These are phyloP conservation scores for Mortierella sp. DNA, from an alignment of 371 early-diverging fungal genomes.

Conservation along the genomic window DNA sequence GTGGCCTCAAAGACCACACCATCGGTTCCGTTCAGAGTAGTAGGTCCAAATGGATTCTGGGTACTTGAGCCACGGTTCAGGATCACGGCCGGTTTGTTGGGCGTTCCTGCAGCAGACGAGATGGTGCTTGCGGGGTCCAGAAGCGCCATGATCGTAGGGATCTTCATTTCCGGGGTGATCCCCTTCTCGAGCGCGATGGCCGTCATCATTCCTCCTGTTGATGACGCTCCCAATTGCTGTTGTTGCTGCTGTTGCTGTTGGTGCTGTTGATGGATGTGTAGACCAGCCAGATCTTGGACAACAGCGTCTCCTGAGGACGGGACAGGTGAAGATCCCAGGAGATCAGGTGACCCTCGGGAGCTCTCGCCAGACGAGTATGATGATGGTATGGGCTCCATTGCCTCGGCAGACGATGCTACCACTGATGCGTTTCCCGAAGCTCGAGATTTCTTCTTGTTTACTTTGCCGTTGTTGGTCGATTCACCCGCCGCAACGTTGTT, in stretches of 20 bases:
- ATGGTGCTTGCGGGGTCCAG: slow-evolving; percentile 48
- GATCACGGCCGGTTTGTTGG: slow-evolving; percentile 67
- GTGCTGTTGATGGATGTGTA: neutral
- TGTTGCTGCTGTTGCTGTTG: slow-evolving; percentile 7
- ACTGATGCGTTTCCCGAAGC: neutral
- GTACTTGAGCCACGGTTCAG: slow-evolving; percentile 76
- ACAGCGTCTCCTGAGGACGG: neutral
- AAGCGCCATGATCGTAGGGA: slow-evolving; percentile 57
- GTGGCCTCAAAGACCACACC: slow-evolving; percentile 75
- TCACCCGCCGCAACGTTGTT: neutral
- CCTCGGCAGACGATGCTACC: neutral
- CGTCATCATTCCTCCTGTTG: slow-evolving; percentile 16
- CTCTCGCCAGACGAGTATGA: slow-evolving; percentile 21
- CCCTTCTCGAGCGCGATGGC: slow-evolving; percentile 29
- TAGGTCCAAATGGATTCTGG: slow-evolving; percentile 81
- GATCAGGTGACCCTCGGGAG: slow-evolving; percentile 33
- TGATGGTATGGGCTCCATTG: slow-evolving; percentile 7
- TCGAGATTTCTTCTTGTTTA: slow-evolving; percentile 14
- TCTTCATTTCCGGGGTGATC: slow-evolving; percentile 56
- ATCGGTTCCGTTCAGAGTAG: slow-evolving; percentile 72
- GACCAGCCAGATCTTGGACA: neutral
- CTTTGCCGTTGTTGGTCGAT: slow-evolving; percentile 2
- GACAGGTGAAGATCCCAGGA: slow-evolving; percentile 23
- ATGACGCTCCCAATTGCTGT: slow-evolving; percentile 15
- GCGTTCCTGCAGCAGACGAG: slow-evolving; percentile 24